These are phyloP conservation scores for Rhizomucor miehei DNA, from an alignment of 371 early-diverging fungal species.

Conservation along the genomic window DNA sequence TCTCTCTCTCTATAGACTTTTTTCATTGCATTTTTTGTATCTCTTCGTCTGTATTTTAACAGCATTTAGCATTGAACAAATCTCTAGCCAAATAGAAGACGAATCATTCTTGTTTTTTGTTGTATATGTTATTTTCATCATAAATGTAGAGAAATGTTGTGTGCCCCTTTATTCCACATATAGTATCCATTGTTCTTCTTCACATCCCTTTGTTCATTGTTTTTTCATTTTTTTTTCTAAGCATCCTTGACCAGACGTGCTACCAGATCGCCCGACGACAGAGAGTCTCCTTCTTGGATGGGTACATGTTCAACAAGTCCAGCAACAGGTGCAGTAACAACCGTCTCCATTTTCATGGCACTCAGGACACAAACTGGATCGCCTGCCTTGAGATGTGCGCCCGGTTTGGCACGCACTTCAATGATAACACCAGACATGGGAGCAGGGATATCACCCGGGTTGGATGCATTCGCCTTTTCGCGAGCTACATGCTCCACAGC, in stretches of 20 bases:
- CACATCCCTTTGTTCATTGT: not conserved
- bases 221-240: conserved; percentile 2
- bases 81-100: no score
- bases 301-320: conserved; percentile 75
- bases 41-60: no score
- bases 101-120: no score
- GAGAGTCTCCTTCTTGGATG: conserved; percentile 73
- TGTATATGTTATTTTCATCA: no score
- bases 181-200: no score
- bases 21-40: no score
- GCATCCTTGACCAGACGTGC: conserved; percentile 57
- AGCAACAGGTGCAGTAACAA: conserved; percentile 79
- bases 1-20: no score
- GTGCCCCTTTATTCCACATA: no score
- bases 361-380: conserved; percentile 87
- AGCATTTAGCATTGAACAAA: no score
- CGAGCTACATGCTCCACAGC: conserved; percentile 68
- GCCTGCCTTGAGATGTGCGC: conserved; percentile 81
- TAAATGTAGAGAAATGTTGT: no score
- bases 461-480: conserved; percentile 72
- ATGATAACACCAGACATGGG: conserved; percentile 96
- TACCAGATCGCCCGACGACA: conserved; percentile 81
- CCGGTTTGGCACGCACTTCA: conserved; percentile 82
- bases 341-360: conserved; percentile 98
- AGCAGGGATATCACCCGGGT: conserved; percentile 85